Conservation (phyloP, 768 basidiomycete genomes). For the Lactifluus volemus region DNA sequence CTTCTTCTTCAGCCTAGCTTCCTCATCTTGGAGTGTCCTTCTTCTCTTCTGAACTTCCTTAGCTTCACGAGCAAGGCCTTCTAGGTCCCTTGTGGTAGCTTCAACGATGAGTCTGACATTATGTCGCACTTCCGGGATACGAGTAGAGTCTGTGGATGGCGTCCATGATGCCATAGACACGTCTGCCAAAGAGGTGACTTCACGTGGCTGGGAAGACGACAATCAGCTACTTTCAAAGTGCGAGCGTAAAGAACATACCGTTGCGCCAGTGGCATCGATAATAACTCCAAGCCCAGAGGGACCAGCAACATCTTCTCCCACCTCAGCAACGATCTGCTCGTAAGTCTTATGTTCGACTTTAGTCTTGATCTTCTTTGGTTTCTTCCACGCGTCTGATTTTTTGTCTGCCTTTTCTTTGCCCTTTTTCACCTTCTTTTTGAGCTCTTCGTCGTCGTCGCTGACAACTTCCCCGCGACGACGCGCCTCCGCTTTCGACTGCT, state of each 20-base stretch:
- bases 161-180: constrained; percentile 73
- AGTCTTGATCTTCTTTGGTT: constrained; percentile 73
- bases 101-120: constrained; percentile 85
- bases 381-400: constrained; percentile 77
- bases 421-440: constrained; percentile 40
- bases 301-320: constrained; percentile 46
- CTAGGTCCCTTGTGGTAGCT: constrained; percentile 73
- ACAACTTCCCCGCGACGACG: constrained; percentile 61
- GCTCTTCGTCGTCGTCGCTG: constrained; percentile 56
- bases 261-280: constrained; percentile 90
- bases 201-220: constrained; percentile 50
- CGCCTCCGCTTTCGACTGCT: constrained; percentile 76
- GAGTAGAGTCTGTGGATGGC: constrained; percentile 76
- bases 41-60: constrained; percentile 74
- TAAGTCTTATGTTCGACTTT: constrained; percentile 94
- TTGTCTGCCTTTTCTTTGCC: constrained; percentile 39
- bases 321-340: constrained; percentile 88
- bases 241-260: constrained; percentile 42
- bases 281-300: constrained; percentile 69
- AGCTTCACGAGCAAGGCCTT: constrained; percentile 86
- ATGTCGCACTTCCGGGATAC: constrained; percentile 95
- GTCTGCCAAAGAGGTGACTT: constrained; percentile 79
- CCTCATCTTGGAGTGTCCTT: constrained; percentile 62
- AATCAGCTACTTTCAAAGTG: constrained; percentile 12
- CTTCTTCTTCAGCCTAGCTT: constrained; percentile 55